phyloP scores from a whole-genome alignment of 2,329 filamentous ascomycete species.

The Microdochium nivale region DNA sequence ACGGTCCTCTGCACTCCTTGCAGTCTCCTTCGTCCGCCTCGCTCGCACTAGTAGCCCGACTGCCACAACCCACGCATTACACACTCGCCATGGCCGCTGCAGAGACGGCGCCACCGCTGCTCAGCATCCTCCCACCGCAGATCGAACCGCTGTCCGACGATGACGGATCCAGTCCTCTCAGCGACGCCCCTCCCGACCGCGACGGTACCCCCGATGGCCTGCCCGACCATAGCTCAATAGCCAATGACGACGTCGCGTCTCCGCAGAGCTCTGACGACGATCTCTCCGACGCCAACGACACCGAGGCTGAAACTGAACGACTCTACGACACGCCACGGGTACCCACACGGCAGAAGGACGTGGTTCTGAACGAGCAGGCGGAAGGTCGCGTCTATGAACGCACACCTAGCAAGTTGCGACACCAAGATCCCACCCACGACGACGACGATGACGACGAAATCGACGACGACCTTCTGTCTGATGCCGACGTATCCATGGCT shows the following conservation, averaged over 20 bases:
- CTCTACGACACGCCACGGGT: conserved; percentile 80
- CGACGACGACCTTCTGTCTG: conserved; percentile 26
- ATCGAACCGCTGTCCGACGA: conserved; percentile 40
- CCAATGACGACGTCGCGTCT: conserved; percentile 13
- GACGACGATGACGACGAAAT: conserved; percentile 24
- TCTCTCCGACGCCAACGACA: conserved; percentile 54
- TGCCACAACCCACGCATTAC: conserved; percentile 1
- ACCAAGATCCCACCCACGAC: conserved; percentile 26
- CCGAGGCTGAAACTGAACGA: conserved; percentile 90
- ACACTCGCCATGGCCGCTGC: conserved; percentile 37
- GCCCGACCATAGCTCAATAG: conserved; percentile 27
- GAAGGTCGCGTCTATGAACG: conserved; percentile 49
- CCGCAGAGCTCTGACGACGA: conserved; percentile 36
- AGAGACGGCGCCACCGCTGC: conserved; percentile 38
- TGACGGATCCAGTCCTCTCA: conserved; percentile 82
- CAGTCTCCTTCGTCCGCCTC: background rate
- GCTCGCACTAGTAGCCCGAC: background rate
- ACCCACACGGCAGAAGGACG: conserved; percentile 47
- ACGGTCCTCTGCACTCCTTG: background rate
- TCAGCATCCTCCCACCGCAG: conserved; percentile 38
- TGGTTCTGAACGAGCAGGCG: conserved; percentile 48
- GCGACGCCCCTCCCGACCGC: conserved; percentile 73
- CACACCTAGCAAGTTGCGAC: conserved; percentile 70
- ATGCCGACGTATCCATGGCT: conserved; percentile 20
- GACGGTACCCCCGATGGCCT: conserved; percentile 61